Conservation (phyloP, 169 alveolate genomes). For the Cryptosporidium xiaoi region DNA sequence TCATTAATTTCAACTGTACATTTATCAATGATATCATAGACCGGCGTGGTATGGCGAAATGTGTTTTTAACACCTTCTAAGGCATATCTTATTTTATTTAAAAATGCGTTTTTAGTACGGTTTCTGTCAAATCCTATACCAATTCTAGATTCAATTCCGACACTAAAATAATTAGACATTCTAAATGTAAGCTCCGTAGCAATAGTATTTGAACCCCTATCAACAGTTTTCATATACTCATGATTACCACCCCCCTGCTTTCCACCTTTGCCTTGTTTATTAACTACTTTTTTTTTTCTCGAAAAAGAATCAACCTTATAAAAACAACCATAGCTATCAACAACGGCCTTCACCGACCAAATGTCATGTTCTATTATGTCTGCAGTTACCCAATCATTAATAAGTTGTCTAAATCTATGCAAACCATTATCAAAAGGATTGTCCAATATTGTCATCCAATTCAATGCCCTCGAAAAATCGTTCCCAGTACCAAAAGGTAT, state of each 20-base stretch:
- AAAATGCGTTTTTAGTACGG: constrained; percentile 76
- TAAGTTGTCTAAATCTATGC: constrained; percentile 82
- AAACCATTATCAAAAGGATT: constrained; percentile 84
- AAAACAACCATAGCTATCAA: constrained; percentile 86
- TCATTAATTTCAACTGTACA: constrained; percentile 49
- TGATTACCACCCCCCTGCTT: constrained; percentile 35
- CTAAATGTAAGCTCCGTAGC: constrained; percentile 72
- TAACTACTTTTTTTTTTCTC: constrained; percentile 72
- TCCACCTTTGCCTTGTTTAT: constrained; percentile 47
- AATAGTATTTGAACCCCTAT: constrained; percentile 50
- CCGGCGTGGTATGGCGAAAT: constrained; percentile 65
- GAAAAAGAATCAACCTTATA: constrained; percentile 68
- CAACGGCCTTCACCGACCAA: constrained; percentile 88
- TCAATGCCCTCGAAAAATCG: constrained; percentile 92
- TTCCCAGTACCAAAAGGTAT: constrained; percentile 96
- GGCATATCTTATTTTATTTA: constrained; percentile 76
- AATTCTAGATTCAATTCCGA: constrained; percentile 93
- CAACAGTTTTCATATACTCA: constrained; percentile 17
- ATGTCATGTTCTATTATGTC: constrained; percentile 87
- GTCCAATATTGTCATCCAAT: constrained; percentile 87
- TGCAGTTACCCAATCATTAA: constrained; percentile 83
- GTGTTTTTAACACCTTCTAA: constrained; percentile 63
- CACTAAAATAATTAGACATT: constrained; percentile 92
- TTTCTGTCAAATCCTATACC: constrained; percentile 92
- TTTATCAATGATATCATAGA: constrained; percentile 49